Evolutionary conservation across 2,329 filamentous ascomycete genomes (phyloP).

Genomic region (Botryosphaeria dothidea): DNA sequence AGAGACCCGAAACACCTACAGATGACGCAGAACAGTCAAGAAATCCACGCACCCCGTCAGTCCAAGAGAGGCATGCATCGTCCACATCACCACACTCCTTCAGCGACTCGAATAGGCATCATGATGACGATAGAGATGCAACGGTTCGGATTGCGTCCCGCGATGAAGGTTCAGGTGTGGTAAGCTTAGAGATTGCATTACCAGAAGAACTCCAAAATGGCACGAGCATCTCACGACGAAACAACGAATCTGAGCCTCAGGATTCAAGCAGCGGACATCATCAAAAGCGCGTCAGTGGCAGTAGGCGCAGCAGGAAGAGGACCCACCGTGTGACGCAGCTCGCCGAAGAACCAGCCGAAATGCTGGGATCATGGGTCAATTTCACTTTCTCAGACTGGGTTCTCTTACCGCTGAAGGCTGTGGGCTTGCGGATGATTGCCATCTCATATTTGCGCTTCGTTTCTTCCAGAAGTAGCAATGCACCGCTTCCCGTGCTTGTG

Average conservation of each 20-base stretch:
- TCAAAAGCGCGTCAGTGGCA: not conserved
- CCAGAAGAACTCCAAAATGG: conserved; percentile 33
- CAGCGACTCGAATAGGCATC: conserved; percentile 27
- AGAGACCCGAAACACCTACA: conserved; percentile 20
- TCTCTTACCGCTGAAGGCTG: conserved; percentile 33
- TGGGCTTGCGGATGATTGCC: conserved; percentile 34
- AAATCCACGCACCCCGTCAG: conserved; percentile 21
- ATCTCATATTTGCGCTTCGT: conserved; percentile 19
- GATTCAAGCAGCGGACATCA: conserved; percentile 4
- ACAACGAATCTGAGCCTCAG: conserved; percentile 6
- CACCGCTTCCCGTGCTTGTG: not conserved
- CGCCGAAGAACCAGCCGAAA: conserved; percentile 34
- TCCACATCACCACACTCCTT: conserved; percentile 27
- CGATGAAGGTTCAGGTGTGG: conserved; percentile 30
- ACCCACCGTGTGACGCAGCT: conserved; percentile 39
- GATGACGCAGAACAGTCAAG: not conserved
- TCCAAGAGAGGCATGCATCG: not conserved
- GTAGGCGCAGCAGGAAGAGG: not conserved
- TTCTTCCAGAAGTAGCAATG: conserved; percentile 17
- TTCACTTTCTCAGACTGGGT: conserved; percentile 33
- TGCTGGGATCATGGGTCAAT: conserved; percentile 34
- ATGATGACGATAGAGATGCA: conserved; percentile 33
- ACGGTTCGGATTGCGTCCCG: conserved; percentile 41
- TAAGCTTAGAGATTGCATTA: conserved; percentile 39
- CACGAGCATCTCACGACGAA: conserved; percentile 22